phyloP scores from a whole-genome alignment of 1,284 basidiomycete species.

The Tilletiaria anomala region DNA sequence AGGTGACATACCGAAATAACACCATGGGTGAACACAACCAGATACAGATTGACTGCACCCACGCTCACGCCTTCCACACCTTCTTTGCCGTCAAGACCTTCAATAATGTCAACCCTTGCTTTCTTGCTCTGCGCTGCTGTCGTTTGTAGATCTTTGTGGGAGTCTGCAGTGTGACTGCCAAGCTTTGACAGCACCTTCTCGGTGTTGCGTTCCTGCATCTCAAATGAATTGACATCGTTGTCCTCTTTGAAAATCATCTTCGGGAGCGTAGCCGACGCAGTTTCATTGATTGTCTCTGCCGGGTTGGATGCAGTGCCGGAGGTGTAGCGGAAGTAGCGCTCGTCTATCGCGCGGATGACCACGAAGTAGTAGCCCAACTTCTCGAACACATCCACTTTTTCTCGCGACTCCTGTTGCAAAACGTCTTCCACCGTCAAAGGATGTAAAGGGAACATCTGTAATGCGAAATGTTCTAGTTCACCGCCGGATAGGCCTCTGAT shows the following conservation, averaged over 20 bases:
- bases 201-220: slow-evolving; percentile 12
- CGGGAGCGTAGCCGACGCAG: not conserved
- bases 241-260: not conserved
- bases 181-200: not conserved
- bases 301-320: slow-evolving; percentile 33
- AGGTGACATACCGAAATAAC: slow-evolving; percentile 59
- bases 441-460: slow-evolving; percentile 71
- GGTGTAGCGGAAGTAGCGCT: slow-evolving; percentile 48
- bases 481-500: not conserved
- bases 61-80: slow-evolving; percentile 51
- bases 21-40: slow-evolving; percentile 78
- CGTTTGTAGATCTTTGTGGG: not conserved
- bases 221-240: slow-evolving; percentile 9
- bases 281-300: too few relatives aligned
- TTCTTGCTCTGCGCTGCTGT: not conserved
- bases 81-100: slow-evolving; percentile 47
- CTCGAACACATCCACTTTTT: slow-evolving; percentile 80
- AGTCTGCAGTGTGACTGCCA: not conserved
- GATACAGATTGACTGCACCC: slow-evolving; percentile 70
- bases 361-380: slow-evolving; percentile 86
- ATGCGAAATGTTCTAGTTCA: too few relatives aligned
- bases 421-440: slow-evolving; percentile 91
- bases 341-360: slow-evolving; percentile 66
- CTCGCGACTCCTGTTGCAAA: slow-evolving; percentile 78
- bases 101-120: slow-evolving; percentile 46